Percentiles rank a stretch among this genome's conserved stretches.
phyloP scores from a whole-genome alignment of 2,329 filamentous ascomycete species.

The Didymella arachidicola region DNA sequence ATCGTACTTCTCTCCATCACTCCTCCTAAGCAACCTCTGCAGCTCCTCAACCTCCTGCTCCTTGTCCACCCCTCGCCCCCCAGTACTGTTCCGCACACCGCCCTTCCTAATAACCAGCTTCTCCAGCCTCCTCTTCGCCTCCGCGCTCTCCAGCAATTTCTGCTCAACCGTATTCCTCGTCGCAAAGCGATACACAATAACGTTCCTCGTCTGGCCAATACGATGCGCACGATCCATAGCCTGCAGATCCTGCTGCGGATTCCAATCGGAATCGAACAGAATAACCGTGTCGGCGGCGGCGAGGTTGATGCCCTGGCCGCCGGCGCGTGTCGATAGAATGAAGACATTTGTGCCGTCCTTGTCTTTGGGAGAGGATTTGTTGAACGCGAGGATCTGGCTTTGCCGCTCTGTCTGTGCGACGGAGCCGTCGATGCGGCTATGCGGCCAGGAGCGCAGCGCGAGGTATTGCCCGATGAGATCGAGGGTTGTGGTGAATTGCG shows the following conservation, averaged over 20 bases:
- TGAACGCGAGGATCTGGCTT: conserved; percentile 59
- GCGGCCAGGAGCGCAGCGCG: conserved; percentile 76
- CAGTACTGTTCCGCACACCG: conserved; percentile 66
- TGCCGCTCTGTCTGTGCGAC: conserved; percentile 72
- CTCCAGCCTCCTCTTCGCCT: conserved; percentile 89
- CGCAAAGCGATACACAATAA: conserved; percentile 91
- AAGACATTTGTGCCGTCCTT: conserved; percentile 69
- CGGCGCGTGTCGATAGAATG: conserved; percentile 86
- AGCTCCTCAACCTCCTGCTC: conserved; percentile 59
- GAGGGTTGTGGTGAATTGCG: conserved; percentile 93
- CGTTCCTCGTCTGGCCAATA: conserved; percentile 90
- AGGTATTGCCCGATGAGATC: conserved; percentile 92
- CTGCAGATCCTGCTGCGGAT: conserved; percentile 95
- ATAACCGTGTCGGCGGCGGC: conserved; percentile 92
- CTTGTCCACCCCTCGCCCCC: conserved; percentile 49
- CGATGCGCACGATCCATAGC: conserved; percentile 95
- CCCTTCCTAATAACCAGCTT: conserved; percentile 97
- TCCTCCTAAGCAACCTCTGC: conserved; percentile 57
- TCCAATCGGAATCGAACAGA: conserved; percentile 90
- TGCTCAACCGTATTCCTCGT: conserved; percentile 95
- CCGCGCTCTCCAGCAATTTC: conserved; percentile 81
- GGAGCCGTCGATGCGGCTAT: conserved; percentile 89
- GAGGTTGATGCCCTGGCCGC: conserved; percentile 94
- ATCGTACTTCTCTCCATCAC: conserved; percentile 74
- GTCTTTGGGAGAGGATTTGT: conserved; percentile 42